Evolutionary conservation across 1,139 yeast genomes (phyloP).

Genomic region (Lodderomyces theae): DNA sequence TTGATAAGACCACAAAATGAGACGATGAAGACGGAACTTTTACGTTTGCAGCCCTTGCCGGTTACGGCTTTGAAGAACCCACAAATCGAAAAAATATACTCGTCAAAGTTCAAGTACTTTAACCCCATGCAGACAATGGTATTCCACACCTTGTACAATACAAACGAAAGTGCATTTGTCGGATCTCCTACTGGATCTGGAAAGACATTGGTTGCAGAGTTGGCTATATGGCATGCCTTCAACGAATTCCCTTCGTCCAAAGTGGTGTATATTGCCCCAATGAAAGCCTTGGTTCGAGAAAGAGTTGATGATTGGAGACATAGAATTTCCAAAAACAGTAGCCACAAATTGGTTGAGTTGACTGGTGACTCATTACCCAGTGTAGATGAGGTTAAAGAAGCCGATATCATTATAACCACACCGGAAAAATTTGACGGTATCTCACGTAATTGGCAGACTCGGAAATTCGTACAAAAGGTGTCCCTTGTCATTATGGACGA

Average conservation of each 20-base stretch:
- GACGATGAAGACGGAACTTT: slow-evolving; percentile 75
- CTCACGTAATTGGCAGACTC: slow-evolving; percentile 95
- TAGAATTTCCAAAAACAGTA: slow-evolving; percentile 56
- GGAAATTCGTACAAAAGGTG: slow-evolving; percentile 87
- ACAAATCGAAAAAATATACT: slow-evolving; percentile 66
- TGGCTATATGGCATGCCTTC: slow-evolving; percentile 96
- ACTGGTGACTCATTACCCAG: slow-evolving; percentile 98
- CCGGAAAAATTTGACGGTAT: slow-evolving; percentile 99
- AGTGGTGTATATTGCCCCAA: slow-evolving; percentile 94
- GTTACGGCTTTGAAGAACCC: slow-evolving; percentile 72
- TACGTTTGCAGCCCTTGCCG: slow-evolving; percentile 84
- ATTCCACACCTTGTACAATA: slow-evolving; percentile 82
- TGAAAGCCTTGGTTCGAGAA: slow-evolving; percentile 97
- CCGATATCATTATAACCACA: slow-evolving; percentile 91
- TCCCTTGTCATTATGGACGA: slow-evolving; percentile 97
- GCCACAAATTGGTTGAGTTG: slow-evolving; percentile 76
- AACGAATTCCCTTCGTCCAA: slow-evolving; percentile 76
- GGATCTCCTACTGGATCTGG: slow-evolving; percentile 99
- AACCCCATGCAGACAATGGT: slow-evolving; percentile 99
- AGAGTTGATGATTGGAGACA: slow-evolving; percentile 93
- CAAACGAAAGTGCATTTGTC: slow-evolving; percentile 76
- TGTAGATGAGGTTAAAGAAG: slow-evolving; percentile 77
- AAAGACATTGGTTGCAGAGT: slow-evolving; percentile 93
- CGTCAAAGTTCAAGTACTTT: slow-evolving; percentile 70
- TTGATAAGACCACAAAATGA: slow-evolving; percentile 85